Conservation (phyloP, 108 stramenopile genomes). For the Heterococcus sp. region DNA sequence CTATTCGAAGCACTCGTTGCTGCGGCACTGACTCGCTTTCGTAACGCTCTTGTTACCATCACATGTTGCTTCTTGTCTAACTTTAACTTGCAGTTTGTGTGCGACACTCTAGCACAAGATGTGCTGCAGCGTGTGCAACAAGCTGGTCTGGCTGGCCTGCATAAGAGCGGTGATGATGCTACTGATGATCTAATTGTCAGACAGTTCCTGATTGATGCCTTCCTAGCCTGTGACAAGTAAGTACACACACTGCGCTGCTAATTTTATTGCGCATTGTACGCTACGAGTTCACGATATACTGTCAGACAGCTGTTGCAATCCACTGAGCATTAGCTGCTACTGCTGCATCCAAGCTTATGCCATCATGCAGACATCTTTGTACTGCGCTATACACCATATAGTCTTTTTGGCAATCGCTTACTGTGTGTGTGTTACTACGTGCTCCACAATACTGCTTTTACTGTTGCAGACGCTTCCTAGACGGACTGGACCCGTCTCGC, state of each 20-base stretch:
- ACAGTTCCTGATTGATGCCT: background rate
- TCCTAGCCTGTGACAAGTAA: background rate
- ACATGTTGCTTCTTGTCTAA: background rate
- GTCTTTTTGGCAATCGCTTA: too few relatives aligned
- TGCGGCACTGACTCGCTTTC: too few relatives aligned
- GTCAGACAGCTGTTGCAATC: too few relatives aligned
- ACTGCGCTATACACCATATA: too few relatives aligned
- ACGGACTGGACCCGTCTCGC: constrained; percentile 28
- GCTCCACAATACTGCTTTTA: background rate
- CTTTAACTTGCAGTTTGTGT: constrained; percentile 2
- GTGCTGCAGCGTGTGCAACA: constrained; percentile 19
- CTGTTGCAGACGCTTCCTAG: constrained; percentile 10
- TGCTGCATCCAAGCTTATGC: too few relatives aligned
- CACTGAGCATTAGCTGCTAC: too few relatives aligned
- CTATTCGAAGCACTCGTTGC: too few relatives aligned
- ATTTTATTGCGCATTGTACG: too few relatives aligned
- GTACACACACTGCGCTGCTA: too few relatives aligned
- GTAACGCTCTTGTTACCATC: background rate
- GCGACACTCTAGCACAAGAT: constrained; percentile 20
- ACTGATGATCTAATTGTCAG: background rate
- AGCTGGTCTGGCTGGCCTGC: constrained; percentile 8
- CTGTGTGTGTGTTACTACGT: background rate
- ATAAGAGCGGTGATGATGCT: background rate
- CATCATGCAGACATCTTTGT: too few relatives aligned
- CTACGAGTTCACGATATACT: too few relatives aligned